Conservation (phyloP, 768 basidiomycete genomes). For the Phaeolepiota aurea region DNA sequence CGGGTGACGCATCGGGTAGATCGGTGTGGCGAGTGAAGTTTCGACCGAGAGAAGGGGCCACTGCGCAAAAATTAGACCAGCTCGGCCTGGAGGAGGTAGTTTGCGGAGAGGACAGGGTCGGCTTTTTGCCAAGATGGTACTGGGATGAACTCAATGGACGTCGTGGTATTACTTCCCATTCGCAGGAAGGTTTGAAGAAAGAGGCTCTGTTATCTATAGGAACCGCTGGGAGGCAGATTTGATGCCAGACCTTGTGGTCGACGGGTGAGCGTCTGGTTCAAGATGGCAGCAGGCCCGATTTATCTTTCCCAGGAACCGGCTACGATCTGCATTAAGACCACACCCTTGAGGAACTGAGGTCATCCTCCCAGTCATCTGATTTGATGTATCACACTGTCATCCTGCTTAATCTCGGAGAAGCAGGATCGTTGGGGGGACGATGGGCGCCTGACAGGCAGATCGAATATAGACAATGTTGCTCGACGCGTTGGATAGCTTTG, state of each 20-base stretch:
- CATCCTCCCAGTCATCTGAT: conserved; percentile 25
- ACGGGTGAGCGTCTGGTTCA: conserved; percentile 6
- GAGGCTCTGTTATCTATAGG: not conserved
- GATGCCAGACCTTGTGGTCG: conserved; percentile 2
- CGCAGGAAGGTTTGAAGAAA: not conserved
- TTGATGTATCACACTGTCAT: conserved; percentile 3
- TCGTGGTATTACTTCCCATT: not conserved
- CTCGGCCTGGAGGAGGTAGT: conserved; percentile 47
- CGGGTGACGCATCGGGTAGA: conserved; percentile 8
- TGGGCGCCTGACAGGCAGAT: not conserved
- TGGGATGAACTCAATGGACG: conserved; percentile 30
- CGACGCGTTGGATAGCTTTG: not conserved
- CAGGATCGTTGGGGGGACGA: too few species aligned
- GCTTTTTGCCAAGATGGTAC: conserved; percentile 75
- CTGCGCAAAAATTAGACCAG: conserved; percentile 36
- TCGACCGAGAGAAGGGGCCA: conserved; percentile 48
- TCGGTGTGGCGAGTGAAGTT: conserved; percentile 70
- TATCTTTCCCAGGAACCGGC: conserved; percentile 5
- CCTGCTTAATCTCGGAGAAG: not conserved
- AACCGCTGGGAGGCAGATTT: conserved; percentile 18
- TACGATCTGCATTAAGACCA: not conserved
- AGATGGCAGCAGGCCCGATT: conserved; percentile 14
- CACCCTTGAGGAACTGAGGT: conserved; percentile 12
- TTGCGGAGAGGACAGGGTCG: conserved; percentile 64
- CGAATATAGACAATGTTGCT: not conserved